phyloP scores from a whole-genome alignment of 352 stramenopile species.

The Phytophthora syringae region DNA sequence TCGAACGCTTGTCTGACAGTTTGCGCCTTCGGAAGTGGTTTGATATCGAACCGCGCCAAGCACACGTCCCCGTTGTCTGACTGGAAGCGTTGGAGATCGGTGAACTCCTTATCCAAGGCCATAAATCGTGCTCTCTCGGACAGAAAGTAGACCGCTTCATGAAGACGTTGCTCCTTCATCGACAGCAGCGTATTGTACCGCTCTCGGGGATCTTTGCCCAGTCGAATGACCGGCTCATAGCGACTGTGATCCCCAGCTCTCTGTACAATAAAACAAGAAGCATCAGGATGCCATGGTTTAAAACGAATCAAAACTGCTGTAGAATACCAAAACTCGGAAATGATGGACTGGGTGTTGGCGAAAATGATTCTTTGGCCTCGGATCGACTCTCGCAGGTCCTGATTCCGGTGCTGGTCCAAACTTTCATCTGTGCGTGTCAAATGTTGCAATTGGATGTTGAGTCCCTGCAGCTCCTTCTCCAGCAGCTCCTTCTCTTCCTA shows the following conservation, averaged over 20 bases:
- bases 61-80: conserved; percentile 41
- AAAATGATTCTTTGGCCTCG: conserved; percentile 44
- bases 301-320: no score
- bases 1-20: conserved; percentile 50
- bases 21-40: conserved; percentile 37
- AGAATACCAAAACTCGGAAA: conserved; percentile 45
- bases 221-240: conserved; percentile 45
- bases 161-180: conserved; percentile 48
- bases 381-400: conserved; percentile 37
- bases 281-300: no score
- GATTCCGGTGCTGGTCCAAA: no score
- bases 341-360: conserved; percentile 43
- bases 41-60: conserved; percentile 53
- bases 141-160: conserved; percentile 46
- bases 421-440: no score
- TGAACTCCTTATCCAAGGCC: conserved; percentile 42
- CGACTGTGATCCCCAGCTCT: conserved; percentile 33
- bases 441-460: conserved; percentile 40
- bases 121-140: conserved; percentile 42
- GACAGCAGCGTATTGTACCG: conserved; percentile 43
- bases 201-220: conserved; percentile 31
- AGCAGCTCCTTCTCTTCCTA: conserved; percentile 50
- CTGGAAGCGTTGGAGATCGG: conserved; percentile 50
- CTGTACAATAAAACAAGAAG: conserved; percentile 17
- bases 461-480: conserved; percentile 32